Evolutionary conservation across 2,329 filamentous ascomycete genomes (phyloP).

Genomic region (Trichoderma aggressivum): DNA sequence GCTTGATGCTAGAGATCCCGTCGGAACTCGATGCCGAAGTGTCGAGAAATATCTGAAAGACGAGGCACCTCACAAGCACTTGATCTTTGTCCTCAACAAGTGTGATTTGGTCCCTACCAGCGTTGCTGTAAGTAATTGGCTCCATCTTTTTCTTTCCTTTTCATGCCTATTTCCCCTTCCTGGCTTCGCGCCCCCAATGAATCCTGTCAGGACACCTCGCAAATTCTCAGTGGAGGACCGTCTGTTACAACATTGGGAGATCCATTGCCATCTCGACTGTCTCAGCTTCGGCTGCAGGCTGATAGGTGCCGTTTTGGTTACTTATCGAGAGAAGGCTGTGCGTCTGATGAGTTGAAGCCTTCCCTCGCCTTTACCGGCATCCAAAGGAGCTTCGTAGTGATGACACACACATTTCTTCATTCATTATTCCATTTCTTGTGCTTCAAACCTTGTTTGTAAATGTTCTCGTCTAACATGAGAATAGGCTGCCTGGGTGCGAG

Average conservation of each 20-base stretch:
- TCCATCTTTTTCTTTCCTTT: slow-evolving; percentile 16
- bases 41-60: slow-evolving; percentile 85
- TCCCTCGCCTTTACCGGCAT: slow-evolving; percentile 56
- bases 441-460: background rate
- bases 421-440: background rate
- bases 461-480: slow-evolving; percentile 20
- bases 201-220: slow-evolving; percentile 80
- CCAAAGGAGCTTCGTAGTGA: slow-evolving; percentile 96
- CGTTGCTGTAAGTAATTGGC: slow-evolving; percentile 76
- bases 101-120: slow-evolving; percentile 83
- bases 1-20: slow-evolving; percentile 81
- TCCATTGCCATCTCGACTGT: slow-evolving; percentile 53
- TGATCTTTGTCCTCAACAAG: slow-evolving; percentile 50
- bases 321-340: slow-evolving; percentile 69
- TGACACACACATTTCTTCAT: slow-evolving; percentile 69
- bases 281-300: slow-evolving; percentile 46
- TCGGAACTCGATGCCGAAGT: slow-evolving; percentile 79
- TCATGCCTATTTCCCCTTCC: slow-evolving; percentile 20
- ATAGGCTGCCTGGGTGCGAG: slow-evolving; percentile 88
- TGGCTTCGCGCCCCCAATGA: slow-evolving; percentile 52
- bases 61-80: slow-evolving; percentile 93
- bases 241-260: slow-evolving; percentile 99
- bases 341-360: slow-evolving; percentile 97
- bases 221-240: slow-evolving; percentile 67
- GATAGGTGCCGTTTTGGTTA: slow-evolving; percentile 86